Conservation (phyloP, 2,329 filamentous ascomycete genomes). For the Didymella keratinophila region DNA sequence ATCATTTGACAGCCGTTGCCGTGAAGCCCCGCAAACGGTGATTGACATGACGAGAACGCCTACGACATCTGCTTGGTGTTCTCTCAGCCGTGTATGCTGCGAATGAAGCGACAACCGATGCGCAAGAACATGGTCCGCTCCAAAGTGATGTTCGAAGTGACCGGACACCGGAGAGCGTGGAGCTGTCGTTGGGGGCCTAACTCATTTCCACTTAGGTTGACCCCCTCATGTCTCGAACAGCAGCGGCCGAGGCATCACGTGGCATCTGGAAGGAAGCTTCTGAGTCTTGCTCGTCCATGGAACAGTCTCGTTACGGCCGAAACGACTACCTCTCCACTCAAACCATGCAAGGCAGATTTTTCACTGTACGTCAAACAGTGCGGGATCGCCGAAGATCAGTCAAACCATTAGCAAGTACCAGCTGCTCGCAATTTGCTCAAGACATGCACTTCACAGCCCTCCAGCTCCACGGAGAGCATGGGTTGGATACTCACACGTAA, state of each 20-base stretch:
- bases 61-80: not conserved
- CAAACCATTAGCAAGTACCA: too few relatives aligned
- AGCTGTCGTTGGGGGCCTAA: conserved; percentile 10
- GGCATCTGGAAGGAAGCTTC: not conserved
- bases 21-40: not conserved
- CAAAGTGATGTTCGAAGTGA: not conserved
- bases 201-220: conserved; percentile 4
- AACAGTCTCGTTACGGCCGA: not conserved
- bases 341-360: conserved; percentile 9
- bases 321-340: not conserved
- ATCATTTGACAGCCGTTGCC: conserved; percentile 2
- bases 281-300: not conserved
- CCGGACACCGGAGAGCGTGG: conserved; percentile 2
- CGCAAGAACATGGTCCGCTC: not conserved
- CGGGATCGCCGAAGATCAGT: not conserved
- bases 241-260: not conserved
- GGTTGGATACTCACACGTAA: not conserved
- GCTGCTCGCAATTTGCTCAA: not conserved
- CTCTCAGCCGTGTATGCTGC: not conserved
- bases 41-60: not conserved
- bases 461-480: not conserved
- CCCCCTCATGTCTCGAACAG: not conserved
- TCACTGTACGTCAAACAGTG: not conserved
- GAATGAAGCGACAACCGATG: not conserved
- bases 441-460: not conserved